Evolutionary conservation across 1,284 basidiomycete genomes (phyloP).

Genomic region (Amylostereum areolatum): DNA sequence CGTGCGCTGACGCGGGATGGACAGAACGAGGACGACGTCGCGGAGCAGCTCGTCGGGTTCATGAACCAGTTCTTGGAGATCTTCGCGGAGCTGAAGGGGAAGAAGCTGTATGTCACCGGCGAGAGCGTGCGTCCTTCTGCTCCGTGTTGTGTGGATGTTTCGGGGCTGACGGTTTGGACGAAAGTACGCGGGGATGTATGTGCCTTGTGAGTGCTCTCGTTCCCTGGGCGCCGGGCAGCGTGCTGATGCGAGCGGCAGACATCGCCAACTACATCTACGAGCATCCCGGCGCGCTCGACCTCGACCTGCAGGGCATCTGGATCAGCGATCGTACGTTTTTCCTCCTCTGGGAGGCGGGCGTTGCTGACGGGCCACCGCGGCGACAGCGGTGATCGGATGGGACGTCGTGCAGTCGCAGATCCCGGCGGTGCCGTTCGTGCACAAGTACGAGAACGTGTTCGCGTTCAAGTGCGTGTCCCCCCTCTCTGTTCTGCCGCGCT

Average conservation of each 20-base stretch:
- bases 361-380: background rate
- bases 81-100: conserved; percentile 63
- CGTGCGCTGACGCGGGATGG: background rate
- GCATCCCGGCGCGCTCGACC: conserved; percentile 39
- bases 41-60: conserved; percentile 60
- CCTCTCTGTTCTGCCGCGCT: conserved; percentile 4
- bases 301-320: conserved; percentile 61
- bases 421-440: conserved; percentile 56
- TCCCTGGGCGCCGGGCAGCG: no score
- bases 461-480: conserved; percentile 44
- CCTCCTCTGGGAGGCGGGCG: conserved; percentile 15
- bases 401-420: conserved; percentile 54
- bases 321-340: conserved; percentile 51
- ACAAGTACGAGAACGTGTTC: conserved; percentile 55
- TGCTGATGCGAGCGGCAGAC: conserved; percentile 30
- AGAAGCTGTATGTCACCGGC: conserved; percentile 62
- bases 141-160: background rate
- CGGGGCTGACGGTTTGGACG: background rate
- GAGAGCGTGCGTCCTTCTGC: conserved; percentile 53
- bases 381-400: conserved; percentile 50
- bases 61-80: conserved; percentile 70
- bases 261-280: conserved; percentile 63
- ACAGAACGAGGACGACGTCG: conserved; percentile 63
- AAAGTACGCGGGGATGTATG: conserved; percentile 57
- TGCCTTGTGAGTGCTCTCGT: conserved; percentile 37